Percentiles rank a stretch among this genome's conserved stretches.
Conservation (phyloP, 2,329 filamentous ascomycete genomes). For the Pseudogymnoascus sp. region DNA sequence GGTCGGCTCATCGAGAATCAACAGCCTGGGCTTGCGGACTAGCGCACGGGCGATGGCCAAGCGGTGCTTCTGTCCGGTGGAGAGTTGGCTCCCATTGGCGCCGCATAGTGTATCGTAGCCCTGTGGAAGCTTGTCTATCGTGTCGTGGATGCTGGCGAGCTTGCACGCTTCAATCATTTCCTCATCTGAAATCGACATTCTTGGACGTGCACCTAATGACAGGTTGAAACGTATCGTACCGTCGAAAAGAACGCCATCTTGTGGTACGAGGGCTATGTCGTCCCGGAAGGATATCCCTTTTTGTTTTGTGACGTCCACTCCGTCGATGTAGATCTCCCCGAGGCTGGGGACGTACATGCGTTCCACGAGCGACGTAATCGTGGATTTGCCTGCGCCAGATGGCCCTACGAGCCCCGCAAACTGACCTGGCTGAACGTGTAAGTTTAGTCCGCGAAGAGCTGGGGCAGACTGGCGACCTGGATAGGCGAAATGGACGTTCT, state of each 20-base stretch:
- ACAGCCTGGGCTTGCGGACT: slow-evolving; percentile 54
- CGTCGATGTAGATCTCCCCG: slow-evolving; percentile 58
- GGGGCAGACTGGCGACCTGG: slow-evolving; percentile 49
- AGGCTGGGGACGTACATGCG: slow-evolving; percentile 60
- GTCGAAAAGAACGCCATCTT: slow-evolving; percentile 64
- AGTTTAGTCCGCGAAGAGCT: slow-evolving; percentile 49
- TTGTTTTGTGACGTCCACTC: slow-evolving; percentile 47
- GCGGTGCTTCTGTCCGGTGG: slow-evolving; percentile 89
- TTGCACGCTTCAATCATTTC: slow-evolving; percentile 71
- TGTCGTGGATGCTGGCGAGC: slow-evolving; percentile 87
- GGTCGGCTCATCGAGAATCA: slow-evolving; percentile 68
- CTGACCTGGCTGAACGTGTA: slow-evolving; percentile 53
- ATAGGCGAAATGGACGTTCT: slow-evolving; percentile 49
- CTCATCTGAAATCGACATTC: slow-evolving; percentile 42
- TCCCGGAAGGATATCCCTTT: slow-evolving; percentile 56
- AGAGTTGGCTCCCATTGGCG: slow-evolving; percentile 80
- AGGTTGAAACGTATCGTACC: slow-evolving; percentile 61
- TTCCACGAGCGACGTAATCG: slow-evolving; percentile 57
- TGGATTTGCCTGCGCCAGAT: slow-evolving; percentile 66
- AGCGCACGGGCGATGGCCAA: slow-evolving; percentile 76
- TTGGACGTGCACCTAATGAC: slow-evolving; percentile 49
- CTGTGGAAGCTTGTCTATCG: slow-evolving; percentile 70
- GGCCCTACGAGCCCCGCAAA: slow-evolving; percentile 65
- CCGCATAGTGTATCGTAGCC: slow-evolving; percentile 87
- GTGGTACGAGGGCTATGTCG: slow-evolving; percentile 60